Evolutionary conservation across 352 stramenopile genomes (phyloP).

Genomic region (Phytophthora multivora): DNA sequence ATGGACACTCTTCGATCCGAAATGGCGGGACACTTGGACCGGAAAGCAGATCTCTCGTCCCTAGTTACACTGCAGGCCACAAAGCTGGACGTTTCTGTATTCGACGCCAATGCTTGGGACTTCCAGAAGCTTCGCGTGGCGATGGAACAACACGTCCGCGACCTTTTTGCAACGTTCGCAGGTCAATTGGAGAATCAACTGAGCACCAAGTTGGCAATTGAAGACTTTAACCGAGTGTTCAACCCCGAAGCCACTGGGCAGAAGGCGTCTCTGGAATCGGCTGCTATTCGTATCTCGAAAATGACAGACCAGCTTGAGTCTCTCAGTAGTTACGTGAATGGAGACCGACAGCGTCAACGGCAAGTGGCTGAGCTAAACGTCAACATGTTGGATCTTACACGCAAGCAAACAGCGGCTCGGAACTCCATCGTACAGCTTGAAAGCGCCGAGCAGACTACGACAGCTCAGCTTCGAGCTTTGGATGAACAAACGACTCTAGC

Average conservation of each 20-base stretch:
- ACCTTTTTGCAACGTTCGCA: slow-evolving; percentile 66
- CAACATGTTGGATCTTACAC: slow-evolving; percentile 51
- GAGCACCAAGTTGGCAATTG: slow-evolving; percentile 53
- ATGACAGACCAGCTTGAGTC: slow-evolving; percentile 61
- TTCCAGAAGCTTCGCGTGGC: slow-evolving; percentile 54
- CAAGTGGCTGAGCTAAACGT: slow-evolving; percentile 55
- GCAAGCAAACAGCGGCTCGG: slow-evolving; percentile 49
- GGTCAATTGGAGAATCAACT: slow-evolving; percentile 59
- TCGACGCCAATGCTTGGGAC: slow-evolving; percentile 56
- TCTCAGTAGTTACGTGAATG: slow-evolving; percentile 50
- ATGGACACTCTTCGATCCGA: slow-evolving; percentile 44
- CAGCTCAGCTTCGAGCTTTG: slow-evolving; percentile 28
- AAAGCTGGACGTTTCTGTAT: slow-evolving; percentile 71
- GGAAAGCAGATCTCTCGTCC: slow-evolving; percentile 48
- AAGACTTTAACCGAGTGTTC: slow-evolving; percentile 75
- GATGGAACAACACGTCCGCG: slow-evolving; percentile 62
- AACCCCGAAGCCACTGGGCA: slow-evolving; percentile 56
- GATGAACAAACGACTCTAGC: slow-evolving; percentile 31
- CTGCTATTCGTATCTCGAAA: slow-evolving; percentile 46
- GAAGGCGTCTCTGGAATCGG: slow-evolving; percentile 50
- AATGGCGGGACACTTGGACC: slow-evolving; percentile 31
- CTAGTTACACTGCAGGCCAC: slow-evolving; percentile 45
- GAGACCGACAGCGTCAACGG: slow-evolving; percentile 51
- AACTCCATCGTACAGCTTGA: slow-evolving; percentile 53
- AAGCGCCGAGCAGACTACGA: slow-evolving; percentile 31